A percentile compares a stretch with the other conserved stretches of the same genome.
Evolutionary conservation across 2,329 filamentous ascomycete genomes (phyloP).

Genomic region (Chaetomiaceae sp.): DNA sequence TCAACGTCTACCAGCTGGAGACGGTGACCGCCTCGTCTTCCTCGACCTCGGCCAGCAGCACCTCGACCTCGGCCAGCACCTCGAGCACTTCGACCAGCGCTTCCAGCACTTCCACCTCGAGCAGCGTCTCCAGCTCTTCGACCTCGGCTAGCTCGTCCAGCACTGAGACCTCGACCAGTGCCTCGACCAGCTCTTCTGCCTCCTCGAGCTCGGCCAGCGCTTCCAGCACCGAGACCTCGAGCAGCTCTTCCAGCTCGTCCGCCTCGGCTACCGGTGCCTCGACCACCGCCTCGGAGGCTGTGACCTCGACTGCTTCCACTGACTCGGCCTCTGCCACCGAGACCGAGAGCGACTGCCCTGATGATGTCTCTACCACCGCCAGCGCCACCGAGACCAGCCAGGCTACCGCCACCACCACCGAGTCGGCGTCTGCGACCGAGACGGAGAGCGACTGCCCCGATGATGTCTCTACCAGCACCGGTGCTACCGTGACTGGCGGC

Average conservation of each 20-base stretch:
- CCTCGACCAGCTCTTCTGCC: not conserved
- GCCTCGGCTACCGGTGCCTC: not conserved
- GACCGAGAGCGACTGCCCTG: not conserved
- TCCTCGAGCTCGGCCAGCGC: not conserved
- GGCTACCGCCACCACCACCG: not conserved
- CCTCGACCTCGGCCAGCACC: slow-evolving; percentile 1
- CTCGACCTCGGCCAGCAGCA: not conserved
- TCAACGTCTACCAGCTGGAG: slow-evolving; percentile 33
- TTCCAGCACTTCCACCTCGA: not conserved
- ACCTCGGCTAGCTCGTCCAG: no score
- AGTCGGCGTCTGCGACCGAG: not conserved
- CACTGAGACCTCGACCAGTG: not conserved
- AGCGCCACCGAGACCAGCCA: not conserved
- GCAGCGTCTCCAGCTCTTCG: not conserved
- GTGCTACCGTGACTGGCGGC: not conserved
- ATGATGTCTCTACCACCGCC: not conserved
- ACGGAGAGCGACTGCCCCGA: slow-evolving; percentile 9
- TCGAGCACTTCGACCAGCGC: not conserved
- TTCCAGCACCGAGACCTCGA: not conserved
- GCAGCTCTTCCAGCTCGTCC: not conserved
- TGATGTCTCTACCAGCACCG: not conserved
- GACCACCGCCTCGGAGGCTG: not conserved
- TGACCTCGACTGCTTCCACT: not conserved
- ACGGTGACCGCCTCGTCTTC: slow-evolving; percentile 7
- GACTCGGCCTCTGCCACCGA: not conserved